These are phyloP conservation scores for Candida buenavistaensis DNA, from an alignment of 1,139 yeast genomes.

Conservation along the genomic window DNA sequence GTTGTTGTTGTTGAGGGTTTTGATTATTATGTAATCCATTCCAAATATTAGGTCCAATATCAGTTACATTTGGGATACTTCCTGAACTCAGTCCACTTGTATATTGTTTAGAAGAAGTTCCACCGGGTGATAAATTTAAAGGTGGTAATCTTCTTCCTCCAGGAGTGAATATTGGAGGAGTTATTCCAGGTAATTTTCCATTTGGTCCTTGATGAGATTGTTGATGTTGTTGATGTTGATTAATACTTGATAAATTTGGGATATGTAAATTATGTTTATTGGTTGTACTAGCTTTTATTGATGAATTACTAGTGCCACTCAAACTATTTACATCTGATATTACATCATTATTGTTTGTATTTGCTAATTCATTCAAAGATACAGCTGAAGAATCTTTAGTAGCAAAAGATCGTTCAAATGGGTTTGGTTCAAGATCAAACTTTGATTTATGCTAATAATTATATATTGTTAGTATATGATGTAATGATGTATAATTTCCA, in stretches of 20 bases:
- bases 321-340: conserved; percentile 7
- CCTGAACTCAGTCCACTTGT: conserved; percentile 4
- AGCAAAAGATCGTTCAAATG: conserved; percentile 93
- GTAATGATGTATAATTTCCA: too few relatives aligned
- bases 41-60: conserved; percentile 3
- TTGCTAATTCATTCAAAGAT: conserved; percentile 5
- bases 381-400: conserved; percentile 33
- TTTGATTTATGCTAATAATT: conserved; percentile 42
- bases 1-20: conserved; percentile 11
- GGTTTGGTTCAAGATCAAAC: conserved; percentile 88
- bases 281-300: conserved; percentile 11
- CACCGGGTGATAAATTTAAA: conserved; percentile 44
- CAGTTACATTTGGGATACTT: not conserved
- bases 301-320: conserved; percentile 5
- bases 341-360: conserved; percentile 6
- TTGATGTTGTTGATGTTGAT: conserved; percentile 9
- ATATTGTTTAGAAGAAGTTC: conserved; percentile 7
- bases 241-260: conserved; percentile 31
- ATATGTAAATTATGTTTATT: conserved; percentile 38
- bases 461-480: not conserved
- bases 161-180: conserved; percentile 60
- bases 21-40: conserved; percentile 11
- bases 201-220: conserved; percentile 9
- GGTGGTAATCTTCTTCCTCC: conserved; percentile 65
- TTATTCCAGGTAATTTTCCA: conserved; percentile 41